A percentile compares a stretch with the other conserved stretches of the same genome.
These are phyloP conservation scores for Tylopilus sp. DNA, from an alignment of 768 basidiomycete species.

Conservation along the genomic window DNA sequence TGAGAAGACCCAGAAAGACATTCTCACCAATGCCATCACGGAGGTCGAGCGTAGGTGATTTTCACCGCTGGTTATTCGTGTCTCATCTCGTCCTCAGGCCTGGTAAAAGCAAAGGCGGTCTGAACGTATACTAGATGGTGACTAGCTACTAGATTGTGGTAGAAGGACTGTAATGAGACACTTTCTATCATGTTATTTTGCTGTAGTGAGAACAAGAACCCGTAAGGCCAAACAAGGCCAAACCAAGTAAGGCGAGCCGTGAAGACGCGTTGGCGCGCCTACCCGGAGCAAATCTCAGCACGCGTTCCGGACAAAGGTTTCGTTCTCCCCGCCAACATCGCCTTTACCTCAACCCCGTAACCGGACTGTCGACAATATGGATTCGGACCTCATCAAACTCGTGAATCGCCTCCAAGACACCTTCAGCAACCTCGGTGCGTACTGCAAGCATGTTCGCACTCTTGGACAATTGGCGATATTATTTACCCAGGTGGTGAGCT, in stretches of 20 bases:
- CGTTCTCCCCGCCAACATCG: constrained; percentile 1
- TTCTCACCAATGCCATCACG: constrained; percentile 71
- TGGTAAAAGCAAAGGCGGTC: constrained; percentile 91
- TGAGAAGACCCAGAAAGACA: constrained; percentile 85
- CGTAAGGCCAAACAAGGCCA: constrained; percentile 23
- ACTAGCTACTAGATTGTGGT: constrained; percentile 30
- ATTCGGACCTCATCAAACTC: constrained; percentile 88
- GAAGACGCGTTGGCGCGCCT: constrained; percentile 30
- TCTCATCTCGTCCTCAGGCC: constrained; percentile 44
- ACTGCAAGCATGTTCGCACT: not conserved
- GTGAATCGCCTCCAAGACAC: constrained; percentile 96
- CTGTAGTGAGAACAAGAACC: not conserved
- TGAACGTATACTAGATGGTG: constrained; percentile 36
- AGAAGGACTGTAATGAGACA: constrained; percentile 12
- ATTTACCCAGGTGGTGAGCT: constrained; percentile 69
- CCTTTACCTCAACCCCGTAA: constrained; percentile 1
- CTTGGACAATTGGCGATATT: constrained; percentile 6
- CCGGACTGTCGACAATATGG: constrained; percentile 52
- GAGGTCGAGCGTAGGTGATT: constrained; percentile 90
- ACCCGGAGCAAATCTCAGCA: not conserved
- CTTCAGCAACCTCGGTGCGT: constrained; percentile 80
- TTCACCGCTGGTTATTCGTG: not conserved
- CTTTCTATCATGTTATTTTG: constrained; percentile 7
- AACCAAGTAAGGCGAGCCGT: constrained; percentile 29
- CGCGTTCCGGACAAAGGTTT: constrained; percentile 17